phyloP scores from a whole-genome alignment of 2,329 filamentous ascomycete genomes.

The Anisogramma anomala region DNA sequence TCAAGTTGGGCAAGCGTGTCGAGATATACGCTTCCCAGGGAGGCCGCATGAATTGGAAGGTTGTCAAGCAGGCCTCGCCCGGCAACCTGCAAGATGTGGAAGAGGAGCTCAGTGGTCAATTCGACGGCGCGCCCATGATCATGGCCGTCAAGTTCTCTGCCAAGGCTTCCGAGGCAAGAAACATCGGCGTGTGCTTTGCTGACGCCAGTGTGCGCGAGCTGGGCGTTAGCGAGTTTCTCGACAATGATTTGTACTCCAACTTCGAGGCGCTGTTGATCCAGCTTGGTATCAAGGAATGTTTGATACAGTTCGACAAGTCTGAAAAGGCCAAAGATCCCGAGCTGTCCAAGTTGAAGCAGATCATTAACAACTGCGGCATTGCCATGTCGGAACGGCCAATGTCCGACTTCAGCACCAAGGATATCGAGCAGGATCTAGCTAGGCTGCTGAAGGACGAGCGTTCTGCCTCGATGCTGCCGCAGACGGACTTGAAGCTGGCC shows the following conservation, averaged over 20 bases:
- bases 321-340: conserved; percentile 85
- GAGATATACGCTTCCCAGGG: conserved; percentile 75
- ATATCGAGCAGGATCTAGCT: conserved; percentile 91
- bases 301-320: conserved; percentile 66
- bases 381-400: conserved; percentile 70
- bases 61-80: conserved; percentile 83
- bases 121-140: conserved; percentile 88
- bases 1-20: conserved; percentile 78
- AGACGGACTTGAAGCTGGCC: conserved; percentile 86
- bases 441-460: conserved; percentile 79
- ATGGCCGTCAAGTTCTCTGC: conserved; percentile 85
- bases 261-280: conserved; percentile 95
- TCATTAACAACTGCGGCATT: conserved; percentile 85
- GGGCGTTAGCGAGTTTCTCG: conserved; percentile 94
- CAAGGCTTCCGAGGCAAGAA: conserved; percentile 74
- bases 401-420: conserved; percentile 72
- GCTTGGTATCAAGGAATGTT: conserved; percentile 84
- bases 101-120: conserved; percentile 77
- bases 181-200: conserved; percentile 90
- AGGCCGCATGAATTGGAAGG: conserved; percentile 81
- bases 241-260: conserved; percentile 97
- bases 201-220: conserved; percentile 93
- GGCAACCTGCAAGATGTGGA: conserved; percentile 96
- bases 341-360: conserved; percentile 71
- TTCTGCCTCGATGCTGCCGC: conserved; percentile 63